phyloP scores from a whole-genome alignment of 108 stramenopile genomes.

The Chaetoceros tenuissimus region DNA sequence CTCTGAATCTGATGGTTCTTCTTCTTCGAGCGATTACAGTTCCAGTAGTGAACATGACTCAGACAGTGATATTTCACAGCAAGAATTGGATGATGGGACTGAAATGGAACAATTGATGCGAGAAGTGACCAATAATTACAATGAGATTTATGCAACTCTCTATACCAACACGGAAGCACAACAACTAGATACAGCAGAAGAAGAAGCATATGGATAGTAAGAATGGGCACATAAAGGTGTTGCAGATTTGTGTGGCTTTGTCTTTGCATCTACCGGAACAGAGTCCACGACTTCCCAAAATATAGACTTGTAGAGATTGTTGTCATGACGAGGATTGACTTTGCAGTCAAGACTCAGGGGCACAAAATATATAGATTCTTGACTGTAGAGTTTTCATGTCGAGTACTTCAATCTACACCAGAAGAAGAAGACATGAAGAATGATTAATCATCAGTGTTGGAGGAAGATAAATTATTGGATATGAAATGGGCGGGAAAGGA shows the following conservation, averaged over 20 bases:
- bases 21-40: neutral
- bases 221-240: constrained; percentile 36
- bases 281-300: constrained; percentile 27
- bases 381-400: neutral
- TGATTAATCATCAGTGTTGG: neutral
- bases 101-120: too few relatives aligned
- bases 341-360: constrained; percentile 17
- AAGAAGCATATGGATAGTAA: constrained; percentile 38
- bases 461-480: neutral
- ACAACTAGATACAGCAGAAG: too few relatives aligned
- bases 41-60: neutral
- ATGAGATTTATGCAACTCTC: too few relatives aligned
- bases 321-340: constrained; percentile 28
- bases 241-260: constrained; percentile 27
- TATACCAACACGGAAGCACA: too few relatives aligned
- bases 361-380: neutral
- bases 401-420: neutral
- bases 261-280: constrained; percentile 20
- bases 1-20: too few relatives aligned
- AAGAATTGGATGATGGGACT: neutral
- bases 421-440: neutral
- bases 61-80: neutral
- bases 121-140: too few relatives aligned
- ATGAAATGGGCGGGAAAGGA: neutral
- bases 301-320: constrained; percentile 33